phyloP scores from a whole-genome alignment of 2,329 filamentous ascomycete species.

The Rhexocercosporidium sp. region DNA sequence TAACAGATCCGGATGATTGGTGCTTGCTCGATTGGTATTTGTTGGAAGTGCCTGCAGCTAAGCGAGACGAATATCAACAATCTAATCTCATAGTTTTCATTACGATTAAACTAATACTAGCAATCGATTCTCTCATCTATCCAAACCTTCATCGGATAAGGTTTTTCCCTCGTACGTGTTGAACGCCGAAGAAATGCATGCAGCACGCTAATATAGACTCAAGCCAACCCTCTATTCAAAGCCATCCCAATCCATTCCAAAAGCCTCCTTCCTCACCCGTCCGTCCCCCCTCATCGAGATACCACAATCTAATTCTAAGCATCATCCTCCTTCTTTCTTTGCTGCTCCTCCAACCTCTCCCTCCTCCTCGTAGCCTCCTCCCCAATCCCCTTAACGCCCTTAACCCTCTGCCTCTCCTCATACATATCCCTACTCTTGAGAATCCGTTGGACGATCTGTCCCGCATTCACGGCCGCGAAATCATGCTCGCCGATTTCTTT shows the following conservation, averaged over 20 bases:
- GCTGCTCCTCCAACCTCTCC: slow-evolving; percentile 61
- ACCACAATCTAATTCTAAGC: neutral
- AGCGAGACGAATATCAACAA: neutral
- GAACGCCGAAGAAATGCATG: slow-evolving; percentile 35
- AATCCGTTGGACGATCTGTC: slow-evolving; percentile 89
- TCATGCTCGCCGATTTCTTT: slow-evolving; percentile 75
- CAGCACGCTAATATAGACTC: slow-evolving; percentile 6
- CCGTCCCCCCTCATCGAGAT: neutral
- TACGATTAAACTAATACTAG: neutral
- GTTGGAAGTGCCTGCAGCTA: no score
- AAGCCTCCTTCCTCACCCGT: neutral
- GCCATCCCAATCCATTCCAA: neutral
- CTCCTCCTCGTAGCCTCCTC: slow-evolving; percentile 70
- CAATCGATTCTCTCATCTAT: neutral
- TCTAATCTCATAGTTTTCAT: neutral
- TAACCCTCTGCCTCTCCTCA: slow-evolving; percentile 88
- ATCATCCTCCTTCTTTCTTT: slow-evolving; percentile 32
- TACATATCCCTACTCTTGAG: slow-evolving; percentile 85
- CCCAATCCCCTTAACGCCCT: slow-evolving; percentile 81
- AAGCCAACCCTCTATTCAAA: neutral
- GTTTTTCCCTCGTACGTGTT: slow-evolving; percentile 30
- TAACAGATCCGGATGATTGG: no score
- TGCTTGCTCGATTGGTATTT: no score
- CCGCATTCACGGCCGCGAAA: slow-evolving; percentile 88
- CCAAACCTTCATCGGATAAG: neutral